Percentiles rank a stretch among this genome's conserved stretches.
Evolutionary conservation across 2,329 filamentous ascomycete genomes (phyloP).

Genomic region (Phyllosticta paracitricarpa): DNA sequence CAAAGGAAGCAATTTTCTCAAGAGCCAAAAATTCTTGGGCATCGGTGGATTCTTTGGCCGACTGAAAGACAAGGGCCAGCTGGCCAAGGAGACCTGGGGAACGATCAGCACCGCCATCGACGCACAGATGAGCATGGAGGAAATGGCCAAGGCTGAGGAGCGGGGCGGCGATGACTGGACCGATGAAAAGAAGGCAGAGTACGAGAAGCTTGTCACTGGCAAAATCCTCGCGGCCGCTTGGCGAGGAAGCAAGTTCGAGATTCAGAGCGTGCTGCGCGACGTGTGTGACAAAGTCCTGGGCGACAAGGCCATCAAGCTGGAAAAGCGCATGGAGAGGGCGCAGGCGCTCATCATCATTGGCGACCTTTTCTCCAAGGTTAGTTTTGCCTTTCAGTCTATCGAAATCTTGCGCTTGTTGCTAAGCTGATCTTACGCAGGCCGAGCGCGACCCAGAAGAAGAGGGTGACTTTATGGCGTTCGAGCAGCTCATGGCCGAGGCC

Average conservation of each 20-base stretch:
- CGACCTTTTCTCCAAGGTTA: conserved; percentile 79
- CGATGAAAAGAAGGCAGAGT: conserved; percentile 91
- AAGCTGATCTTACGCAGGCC: conserved; percentile 45
- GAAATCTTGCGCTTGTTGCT: neutral
- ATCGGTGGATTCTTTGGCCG: conserved; percentile 91
- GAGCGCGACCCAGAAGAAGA: conserved; percentile 88
- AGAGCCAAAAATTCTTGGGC: conserved; percentile 93
- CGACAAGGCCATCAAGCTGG: conserved; percentile 64
- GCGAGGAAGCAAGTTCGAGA: conserved; percentile 95
- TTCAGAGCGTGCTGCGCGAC: conserved; percentile 87
- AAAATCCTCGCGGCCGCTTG: conserved; percentile 97
- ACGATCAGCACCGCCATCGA: conserved; percentile 95
- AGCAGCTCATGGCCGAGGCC: conserved; percentile 93
- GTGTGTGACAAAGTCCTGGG: conserved; percentile 85
- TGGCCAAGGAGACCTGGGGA: conserved; percentile 98
- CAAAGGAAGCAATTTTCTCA: conserved; percentile 80
- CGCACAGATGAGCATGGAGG: conserved; percentile 96
- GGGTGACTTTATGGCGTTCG: conserved; percentile 96
- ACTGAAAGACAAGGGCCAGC: conserved; percentile 89
- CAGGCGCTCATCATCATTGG: conserved; percentile 82
- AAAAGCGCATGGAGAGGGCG: conserved; percentile 83
- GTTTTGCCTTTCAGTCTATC: conserved; percentile 16
- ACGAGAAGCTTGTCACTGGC: conserved; percentile 88
- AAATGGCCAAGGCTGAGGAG: conserved; percentile 95
- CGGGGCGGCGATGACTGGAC: conserved; percentile 96